Conservation (phyloP, 2,329 filamentous ascomycete genomes). For the Fusarium globosum region DNA sequence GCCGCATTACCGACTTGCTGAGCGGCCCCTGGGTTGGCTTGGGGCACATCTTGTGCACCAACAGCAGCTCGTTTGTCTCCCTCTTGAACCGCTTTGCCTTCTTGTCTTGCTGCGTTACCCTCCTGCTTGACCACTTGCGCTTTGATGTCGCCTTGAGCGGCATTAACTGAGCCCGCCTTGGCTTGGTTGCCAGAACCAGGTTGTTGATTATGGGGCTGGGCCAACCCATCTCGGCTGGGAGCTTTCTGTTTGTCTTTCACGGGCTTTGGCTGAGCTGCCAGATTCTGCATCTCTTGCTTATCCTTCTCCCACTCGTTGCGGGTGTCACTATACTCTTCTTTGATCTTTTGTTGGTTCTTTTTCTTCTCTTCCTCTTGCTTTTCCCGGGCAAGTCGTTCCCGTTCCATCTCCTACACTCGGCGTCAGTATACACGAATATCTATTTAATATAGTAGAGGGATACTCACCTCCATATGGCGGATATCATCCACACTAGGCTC, state of each 20-base stretch:
- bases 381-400: slow-evolving; percentile 82
- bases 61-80: slow-evolving; percentile 17
- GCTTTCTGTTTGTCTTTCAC: slow-evolving; percentile 28
- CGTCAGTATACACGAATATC: slow-evolving; percentile 19
- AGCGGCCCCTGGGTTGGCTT: slow-evolving; percentile 14
- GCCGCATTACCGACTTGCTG: slow-evolving; percentile 24
- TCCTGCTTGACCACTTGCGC: slow-evolving; percentile 19
- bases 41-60: slow-evolving; percentile 13
- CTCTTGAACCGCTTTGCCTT: slow-evolving; percentile 16
- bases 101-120: slow-evolving; percentile 3
- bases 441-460: neutral
- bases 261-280: slow-evolving; percentile 52
- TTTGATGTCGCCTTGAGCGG: slow-evolving; percentile 18
- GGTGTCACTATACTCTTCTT: slow-evolving; percentile 81
- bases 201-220: slow-evolving; percentile 24
- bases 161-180: slow-evolving; percentile 17
- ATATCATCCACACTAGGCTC: slow-evolving; percentile 99
- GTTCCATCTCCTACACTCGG: slow-evolving; percentile 82
- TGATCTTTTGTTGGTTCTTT: slow-evolving; percentile 77
- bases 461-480: slow-evolving; percentile 86
- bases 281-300: slow-evolving; percentile 79
- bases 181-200: slow-evolving; percentile 15
- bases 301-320: slow-evolving; percentile 90
- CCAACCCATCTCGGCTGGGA: slow-evolving; percentile 28
- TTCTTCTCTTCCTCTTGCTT: slow-evolving; percentile 75